phyloP scores from a whole-genome alignment of 768 basidiomycete species.

The Daedaleopsis nitida region DNA sequence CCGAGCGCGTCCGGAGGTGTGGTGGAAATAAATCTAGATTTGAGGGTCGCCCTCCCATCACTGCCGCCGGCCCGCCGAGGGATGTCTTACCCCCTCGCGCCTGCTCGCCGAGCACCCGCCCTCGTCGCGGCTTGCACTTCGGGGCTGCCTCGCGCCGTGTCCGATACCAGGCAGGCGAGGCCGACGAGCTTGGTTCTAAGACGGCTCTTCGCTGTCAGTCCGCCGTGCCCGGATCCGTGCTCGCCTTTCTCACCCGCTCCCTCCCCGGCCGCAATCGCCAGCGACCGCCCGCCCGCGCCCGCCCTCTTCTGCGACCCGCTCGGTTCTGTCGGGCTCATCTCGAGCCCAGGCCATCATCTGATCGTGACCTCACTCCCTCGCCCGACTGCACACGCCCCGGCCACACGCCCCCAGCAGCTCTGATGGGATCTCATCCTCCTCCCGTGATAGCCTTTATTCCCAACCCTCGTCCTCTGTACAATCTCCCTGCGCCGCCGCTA shows the following conservation, averaged over 20 bases:
- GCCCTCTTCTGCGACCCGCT: too few species aligned
- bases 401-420: constrained; percentile 13
- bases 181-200: constrained; percentile 19
- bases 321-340: too few species aligned
- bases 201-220: constrained; percentile 17
- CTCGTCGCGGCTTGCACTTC: background rate
- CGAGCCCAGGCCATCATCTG: background rate
- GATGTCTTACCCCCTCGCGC: too few species aligned
- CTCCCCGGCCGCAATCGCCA: background rate
- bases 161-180: background rate
- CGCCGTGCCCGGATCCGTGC: background rate
- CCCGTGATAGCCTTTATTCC: constrained; percentile 11
- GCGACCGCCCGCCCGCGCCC: background rate
- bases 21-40: constrained; percentile 21
- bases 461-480: background rate
- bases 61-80: background rate
- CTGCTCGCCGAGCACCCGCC: background rate
- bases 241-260: background rate
- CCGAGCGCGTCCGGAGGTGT: constrained; percentile 10
- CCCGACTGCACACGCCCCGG: background rate
- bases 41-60: constrained; percentile 3
- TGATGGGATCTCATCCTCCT: constrained; percentile 13
- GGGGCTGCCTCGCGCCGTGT: background rate
- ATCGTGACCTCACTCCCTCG: background rate
- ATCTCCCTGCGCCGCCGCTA: background rate